phyloP scores from a whole-genome alignment of 768 basidiomycete species.

The Mycena rebaudengoi region DNA sequence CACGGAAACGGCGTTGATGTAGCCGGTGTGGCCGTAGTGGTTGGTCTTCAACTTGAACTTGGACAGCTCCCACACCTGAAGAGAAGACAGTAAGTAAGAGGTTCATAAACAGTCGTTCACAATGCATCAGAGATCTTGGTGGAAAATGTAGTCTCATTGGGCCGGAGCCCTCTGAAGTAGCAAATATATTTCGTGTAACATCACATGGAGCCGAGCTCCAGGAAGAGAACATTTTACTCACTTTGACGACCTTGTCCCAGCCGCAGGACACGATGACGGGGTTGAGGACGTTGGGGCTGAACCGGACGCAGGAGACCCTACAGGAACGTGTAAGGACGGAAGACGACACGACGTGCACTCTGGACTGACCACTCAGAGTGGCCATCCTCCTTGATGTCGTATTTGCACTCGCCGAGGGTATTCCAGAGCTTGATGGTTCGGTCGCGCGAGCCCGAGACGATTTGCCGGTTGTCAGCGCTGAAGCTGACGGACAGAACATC shows the following conservation, averaged over 20 bases:
- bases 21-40: conserved; percentile 99
- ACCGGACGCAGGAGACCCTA: conserved; percentile 99
- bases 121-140: conserved; percentile 78
- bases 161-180: conserved; percentile 82
- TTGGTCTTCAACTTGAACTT: conserved; percentile 99
- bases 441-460: conserved; percentile 98
- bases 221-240: conserved; percentile 47
- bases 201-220: conserved; percentile 38
- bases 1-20: conserved; percentile 98
- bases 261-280: conserved; percentile 99
- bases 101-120: conserved; percentile 15
- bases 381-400: conserved; percentile 98
- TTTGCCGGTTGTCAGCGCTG: conserved; percentile 99
- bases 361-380: conserved; percentile 87
- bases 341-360: not conserved
- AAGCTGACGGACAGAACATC: conserved; percentile 99
- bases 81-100: conserved; percentile 13
- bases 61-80: conserved; percentile 98
- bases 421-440: conserved; percentile 99
- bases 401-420: conserved; percentile 99
- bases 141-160: conserved; percentile 76
- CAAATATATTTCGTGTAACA: conserved; percentile 70
- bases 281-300: conserved; percentile 97
- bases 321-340: not conserved
- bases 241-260: conserved; percentile 99